phyloP scores from a whole-genome alignment of 768 basidiomycete species.

The Erythrobasidium yunnanense region DNA sequence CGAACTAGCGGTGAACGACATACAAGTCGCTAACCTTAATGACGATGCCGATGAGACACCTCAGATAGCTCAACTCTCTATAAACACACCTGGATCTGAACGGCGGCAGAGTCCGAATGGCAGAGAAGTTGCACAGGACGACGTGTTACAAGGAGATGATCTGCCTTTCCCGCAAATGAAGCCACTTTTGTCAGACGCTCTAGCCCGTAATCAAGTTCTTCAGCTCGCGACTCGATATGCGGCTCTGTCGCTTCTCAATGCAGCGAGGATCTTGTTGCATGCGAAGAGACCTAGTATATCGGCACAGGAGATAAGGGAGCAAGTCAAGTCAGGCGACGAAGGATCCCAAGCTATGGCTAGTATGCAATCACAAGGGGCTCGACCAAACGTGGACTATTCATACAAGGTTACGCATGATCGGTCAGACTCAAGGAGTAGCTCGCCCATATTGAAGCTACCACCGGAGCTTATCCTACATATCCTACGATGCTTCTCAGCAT shows the following conservation, averaged over 20 bases:
- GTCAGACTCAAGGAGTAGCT: neutral
- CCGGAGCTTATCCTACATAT: constrained; percentile 5
- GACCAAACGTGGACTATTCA: no score
- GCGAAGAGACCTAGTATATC: neutral
- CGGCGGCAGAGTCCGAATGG: neutral
- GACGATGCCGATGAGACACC: neutral
- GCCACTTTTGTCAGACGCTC: constrained; percentile 1
- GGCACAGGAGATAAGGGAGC: neutral
- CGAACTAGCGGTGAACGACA: constrained; percentile 20
- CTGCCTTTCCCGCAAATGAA: constrained; percentile 4
- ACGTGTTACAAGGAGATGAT: neutral
- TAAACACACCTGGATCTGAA: no score
- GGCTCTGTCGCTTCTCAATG: constrained; percentile 5
- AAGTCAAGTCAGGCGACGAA: neutral
- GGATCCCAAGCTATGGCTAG: no score
- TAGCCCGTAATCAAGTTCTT: constrained; percentile 1
- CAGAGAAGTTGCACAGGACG: no score
- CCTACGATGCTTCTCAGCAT: neutral
- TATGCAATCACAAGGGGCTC: no score
- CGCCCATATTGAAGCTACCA: constrained; percentile 8
- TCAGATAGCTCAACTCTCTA: no score
- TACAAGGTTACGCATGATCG: no score
- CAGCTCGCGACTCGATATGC: constrained; percentile 1
- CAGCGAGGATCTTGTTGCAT: constrained; percentile 16
- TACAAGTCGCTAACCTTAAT: neutral